Percentiles rank a stretch among this genome's conserved stretches.
Conservation (phyloP, 108 stramenopile species). For the Pseudonitzschia multiseries region DNA sequence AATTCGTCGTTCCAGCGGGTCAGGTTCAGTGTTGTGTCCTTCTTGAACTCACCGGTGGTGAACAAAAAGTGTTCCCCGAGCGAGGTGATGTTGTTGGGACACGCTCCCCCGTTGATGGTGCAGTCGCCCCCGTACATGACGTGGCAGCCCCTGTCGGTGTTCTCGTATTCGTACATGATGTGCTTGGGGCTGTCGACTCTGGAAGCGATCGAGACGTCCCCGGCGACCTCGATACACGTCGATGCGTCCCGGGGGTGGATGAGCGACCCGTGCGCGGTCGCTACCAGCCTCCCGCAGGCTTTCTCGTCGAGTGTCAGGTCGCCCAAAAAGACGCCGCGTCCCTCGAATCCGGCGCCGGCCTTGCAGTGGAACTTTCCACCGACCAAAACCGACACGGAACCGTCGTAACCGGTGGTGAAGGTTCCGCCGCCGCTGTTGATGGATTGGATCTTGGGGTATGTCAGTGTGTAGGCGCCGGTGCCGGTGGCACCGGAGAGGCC, state of each 20-base stretch:
- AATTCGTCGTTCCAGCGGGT: background rate
- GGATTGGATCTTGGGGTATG: background rate
- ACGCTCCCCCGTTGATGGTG: background rate
- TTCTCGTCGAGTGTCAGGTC: background rate
- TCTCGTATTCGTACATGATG: constrained; percentile 14
- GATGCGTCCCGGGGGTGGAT: background rate
- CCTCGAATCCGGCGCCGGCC: constrained; percentile 12
- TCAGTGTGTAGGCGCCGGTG: background rate
- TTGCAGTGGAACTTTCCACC: constrained; percentile 15
- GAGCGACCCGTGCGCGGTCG: background rate
- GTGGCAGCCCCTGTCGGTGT: background rate
- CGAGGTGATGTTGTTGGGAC: background rate
- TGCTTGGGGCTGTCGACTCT: background rate
- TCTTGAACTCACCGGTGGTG: constrained; percentile 14
- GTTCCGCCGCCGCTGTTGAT: background rate
- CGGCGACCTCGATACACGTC: background rate
- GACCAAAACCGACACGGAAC: constrained; percentile 5
- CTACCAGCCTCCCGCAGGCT: background rate
- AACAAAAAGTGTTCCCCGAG: background rate
- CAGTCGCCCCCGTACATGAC: background rate
- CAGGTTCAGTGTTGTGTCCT: background rate
- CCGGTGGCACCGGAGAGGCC: constrained; percentile 8
- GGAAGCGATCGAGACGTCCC: background rate
- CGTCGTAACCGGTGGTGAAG: constrained; percentile 4
- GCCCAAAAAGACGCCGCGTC: constrained; percentile 7